Evolutionary conservation across 345 rosid genomes (phyloP).

Genomic region (Brassica rapa): DNA sequence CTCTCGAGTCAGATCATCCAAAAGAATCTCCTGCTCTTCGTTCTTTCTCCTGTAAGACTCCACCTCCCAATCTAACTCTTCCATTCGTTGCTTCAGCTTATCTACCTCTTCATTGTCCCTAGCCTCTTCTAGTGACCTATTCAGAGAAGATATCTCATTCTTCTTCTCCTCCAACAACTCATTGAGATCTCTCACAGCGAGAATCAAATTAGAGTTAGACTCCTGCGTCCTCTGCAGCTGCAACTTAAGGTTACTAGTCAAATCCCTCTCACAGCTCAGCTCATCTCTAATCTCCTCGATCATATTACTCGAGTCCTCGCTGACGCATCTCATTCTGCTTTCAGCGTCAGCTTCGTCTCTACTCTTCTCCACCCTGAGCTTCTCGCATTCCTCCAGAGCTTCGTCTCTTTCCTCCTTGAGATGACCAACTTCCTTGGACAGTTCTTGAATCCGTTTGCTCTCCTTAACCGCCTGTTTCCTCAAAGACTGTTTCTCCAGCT

Average conservation of each 20-base stretch:
- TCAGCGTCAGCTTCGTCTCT: slow-evolving; percentile 46
- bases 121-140: no score
- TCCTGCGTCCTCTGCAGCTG: slow-evolving; percentile 87
- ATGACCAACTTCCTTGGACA: slow-evolving; percentile 53
- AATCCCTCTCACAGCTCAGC: slow-evolving; percentile 67
- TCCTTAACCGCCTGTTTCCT: slow-evolving; percentile 75
- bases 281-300: slow-evolving; percentile 73
- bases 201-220: slow-evolving; percentile 80
- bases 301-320: slow-evolving; percentile 53
- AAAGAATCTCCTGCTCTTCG: slow-evolving; percentile 68
- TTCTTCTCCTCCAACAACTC: slow-evolving; percentile 68
- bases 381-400: slow-evolving; percentile 49
- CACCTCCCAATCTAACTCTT: slow-evolving; percentile 59
- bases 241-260: slow-evolving; percentile 62
- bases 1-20: slow-evolving; percentile 69
- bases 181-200: slow-evolving; percentile 78
- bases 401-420: slow-evolving; percentile 66
- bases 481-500: slow-evolving; percentile 82
- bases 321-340: slow-evolving; percentile 48
- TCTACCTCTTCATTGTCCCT: slow-evolving; percentile 47
- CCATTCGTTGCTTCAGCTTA: slow-evolving; percentile 54
- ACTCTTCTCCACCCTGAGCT: slow-evolving; percentile 44
- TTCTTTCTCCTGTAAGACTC: slow-evolving; percentile 62
- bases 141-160: slow-evolving; percentile 46
- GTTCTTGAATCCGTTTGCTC: slow-evolving; percentile 64